Evolutionary conservation across 345 rosid genomes (phyloP).

Genomic region (Eucalyptus erythrocorys): DNA sequence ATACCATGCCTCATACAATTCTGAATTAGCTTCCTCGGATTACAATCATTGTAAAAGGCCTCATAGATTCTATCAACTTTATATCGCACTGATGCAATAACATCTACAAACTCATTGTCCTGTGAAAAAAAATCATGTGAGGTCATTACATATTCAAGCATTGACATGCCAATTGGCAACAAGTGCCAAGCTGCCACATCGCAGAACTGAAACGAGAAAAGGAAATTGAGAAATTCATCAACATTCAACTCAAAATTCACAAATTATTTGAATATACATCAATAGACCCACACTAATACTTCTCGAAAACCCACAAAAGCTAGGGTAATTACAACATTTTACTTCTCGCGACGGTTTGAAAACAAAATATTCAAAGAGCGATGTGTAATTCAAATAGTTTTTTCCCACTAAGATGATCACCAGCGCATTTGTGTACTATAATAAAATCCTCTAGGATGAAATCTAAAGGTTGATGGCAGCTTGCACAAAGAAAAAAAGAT

Average conservation of each 20-base stretch:
- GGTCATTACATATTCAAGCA: neutral
- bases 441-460: neutral
- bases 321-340: neutral
- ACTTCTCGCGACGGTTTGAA: neutral
- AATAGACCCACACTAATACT: neutral
- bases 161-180: neutral
- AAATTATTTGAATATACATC: neutral
- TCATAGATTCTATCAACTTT: no score
- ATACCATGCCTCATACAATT: no score
- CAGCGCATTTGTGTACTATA: neutral
- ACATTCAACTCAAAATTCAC: neutral
- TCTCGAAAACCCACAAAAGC: no score
- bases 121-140: neutral
- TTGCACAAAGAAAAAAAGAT: neutral
- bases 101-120: slow-evolving; percentile 7
- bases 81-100: no score
- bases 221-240: neutral
- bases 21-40: no score
- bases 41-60: no score
- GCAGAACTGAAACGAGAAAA: neutral
- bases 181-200: neutral
- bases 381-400: neutral
- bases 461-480: neutral
- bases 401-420: neutral
- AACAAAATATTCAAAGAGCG: neutral